Conservation (phyloP, 441 rosid species). For the Eruca vesicaria region DNA sequence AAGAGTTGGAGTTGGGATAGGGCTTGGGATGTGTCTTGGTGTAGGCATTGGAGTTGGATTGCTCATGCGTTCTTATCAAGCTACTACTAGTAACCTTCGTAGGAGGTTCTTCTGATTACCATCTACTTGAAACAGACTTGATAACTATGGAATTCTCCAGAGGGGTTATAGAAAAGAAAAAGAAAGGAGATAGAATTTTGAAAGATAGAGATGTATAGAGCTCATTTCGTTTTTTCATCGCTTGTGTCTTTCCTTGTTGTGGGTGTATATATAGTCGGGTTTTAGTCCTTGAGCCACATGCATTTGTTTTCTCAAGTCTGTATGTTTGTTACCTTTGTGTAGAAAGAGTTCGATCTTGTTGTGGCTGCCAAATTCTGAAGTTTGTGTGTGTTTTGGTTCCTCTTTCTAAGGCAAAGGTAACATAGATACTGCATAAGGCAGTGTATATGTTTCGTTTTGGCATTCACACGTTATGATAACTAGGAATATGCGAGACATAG, state of each 20-base stretch:
- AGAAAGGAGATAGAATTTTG: slow-evolving; percentile 21
- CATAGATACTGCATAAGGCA: too few relatives aligned
- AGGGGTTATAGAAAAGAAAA: too few relatives aligned
- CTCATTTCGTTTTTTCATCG: neutral
- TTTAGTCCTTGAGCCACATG: too few relatives aligned
- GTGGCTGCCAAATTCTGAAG: neutral
- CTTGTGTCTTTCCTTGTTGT: too few relatives aligned
- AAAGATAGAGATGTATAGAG: slow-evolving; percentile 34
- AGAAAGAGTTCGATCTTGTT: neutral
- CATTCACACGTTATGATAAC: too few relatives aligned
- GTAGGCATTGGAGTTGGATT: slow-evolving; percentile 93
- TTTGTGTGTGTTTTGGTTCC: slow-evolving; percentile 1
- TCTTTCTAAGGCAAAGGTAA: neutral
- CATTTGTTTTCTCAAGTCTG: neutral
- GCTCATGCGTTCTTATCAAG: slow-evolving; percentile 92
- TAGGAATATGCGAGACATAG: too few relatives aligned
- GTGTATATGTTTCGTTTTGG: slow-evolving; percentile 23
- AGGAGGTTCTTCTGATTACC: slow-evolving; percentile 73
- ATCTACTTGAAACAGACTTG: too few relatives aligned
- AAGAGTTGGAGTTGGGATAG: slow-evolving; percentile 97
- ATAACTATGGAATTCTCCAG: too few relatives aligned
- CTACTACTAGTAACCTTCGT: slow-evolving; percentile 83
- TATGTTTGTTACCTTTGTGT: slow-evolving; percentile 17
- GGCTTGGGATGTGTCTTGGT: slow-evolving; percentile 96
- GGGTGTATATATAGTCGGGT: too few relatives aligned